phyloP scores from a whole-genome alignment of 2,329 filamentous ascomycete genomes.

The Cyclaneusma minus region DNA sequence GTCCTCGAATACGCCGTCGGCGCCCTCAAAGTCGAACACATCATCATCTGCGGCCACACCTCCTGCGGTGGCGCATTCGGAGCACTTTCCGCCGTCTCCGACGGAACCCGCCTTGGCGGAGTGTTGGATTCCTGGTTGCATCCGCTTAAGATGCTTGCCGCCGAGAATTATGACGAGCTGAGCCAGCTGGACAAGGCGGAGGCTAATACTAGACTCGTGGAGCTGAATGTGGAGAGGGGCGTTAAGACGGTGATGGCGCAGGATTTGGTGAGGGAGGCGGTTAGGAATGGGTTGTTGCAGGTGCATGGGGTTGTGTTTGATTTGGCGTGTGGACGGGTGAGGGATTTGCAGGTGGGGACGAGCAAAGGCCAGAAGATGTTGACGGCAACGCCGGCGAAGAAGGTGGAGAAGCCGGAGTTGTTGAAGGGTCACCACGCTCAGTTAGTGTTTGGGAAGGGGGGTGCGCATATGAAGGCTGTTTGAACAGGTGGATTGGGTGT shows the following conservation, averaged over 20 bases:
- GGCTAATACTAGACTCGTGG: slow-evolving; percentile 46
- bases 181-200: slow-evolving; percentile 36
- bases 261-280: slow-evolving; percentile 51
- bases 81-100: slow-evolving; percentile 33
- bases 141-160: slow-evolving; percentile 29
- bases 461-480: too few species aligned
- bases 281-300: slow-evolving; percentile 52
- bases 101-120: slow-evolving; percentile 30
- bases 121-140: slow-evolving; percentile 40
- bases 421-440: too few species aligned
- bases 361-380: neutral
- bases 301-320: slow-evolving; percentile 72
- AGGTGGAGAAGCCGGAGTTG: neutral
- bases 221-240: slow-evolving; percentile 61
- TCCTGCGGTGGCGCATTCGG: slow-evolving; percentile 52
- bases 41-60: slow-evolving; percentile 56
- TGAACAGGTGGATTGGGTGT: too few species aligned
- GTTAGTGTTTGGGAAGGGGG: too few species aligned
- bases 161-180: slow-evolving; percentile 37
- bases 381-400: too few species aligned
- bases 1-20: slow-evolving; percentile 70
- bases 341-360: slow-evolving; percentile 29
- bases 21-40: slow-evolving; percentile 55
- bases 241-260: slow-evolving; percentile 55
- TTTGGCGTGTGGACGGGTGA: slow-evolving; percentile 30